Evolutionary conservation across 805 yeast species (phyloP).

Genomic region (Suhomyces pyralidae): DNA sequence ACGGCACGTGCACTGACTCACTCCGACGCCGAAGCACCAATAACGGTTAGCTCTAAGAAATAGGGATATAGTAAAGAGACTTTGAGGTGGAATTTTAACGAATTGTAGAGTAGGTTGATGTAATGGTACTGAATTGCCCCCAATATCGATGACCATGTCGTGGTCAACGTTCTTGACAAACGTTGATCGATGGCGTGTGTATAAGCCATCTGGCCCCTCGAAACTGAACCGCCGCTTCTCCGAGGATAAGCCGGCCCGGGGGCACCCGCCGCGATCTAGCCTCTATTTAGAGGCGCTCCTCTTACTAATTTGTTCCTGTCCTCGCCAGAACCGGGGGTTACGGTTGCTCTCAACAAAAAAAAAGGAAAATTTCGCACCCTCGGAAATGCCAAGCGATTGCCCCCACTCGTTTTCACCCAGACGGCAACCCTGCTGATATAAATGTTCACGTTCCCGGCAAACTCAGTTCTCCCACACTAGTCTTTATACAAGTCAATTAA

Average conservation of each 20-base stretch:
- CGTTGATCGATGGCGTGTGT: not conserved
- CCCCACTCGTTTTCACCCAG: not conserved
- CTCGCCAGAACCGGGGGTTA: not conserved
- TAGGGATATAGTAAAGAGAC: not conserved
- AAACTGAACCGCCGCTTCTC: not conserved
- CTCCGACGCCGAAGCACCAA: not conserved
- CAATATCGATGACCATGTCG: not conserved
- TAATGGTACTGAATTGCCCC: not conserved
- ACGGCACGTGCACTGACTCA: not conserved
- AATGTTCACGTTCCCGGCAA: not conserved
- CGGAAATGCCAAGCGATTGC: not conserved
- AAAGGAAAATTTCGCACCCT: slow-evolving; percentile 1
- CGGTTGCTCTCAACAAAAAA: not conserved
- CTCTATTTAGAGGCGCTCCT: not conserved
- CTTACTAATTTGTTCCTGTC: not conserved
- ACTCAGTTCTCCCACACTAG: not conserved
- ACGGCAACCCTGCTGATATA: not conserved
- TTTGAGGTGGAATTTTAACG: not conserved
- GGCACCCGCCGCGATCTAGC: not conserved
- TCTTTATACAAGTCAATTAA: not conserved
- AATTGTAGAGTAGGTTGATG: not conserved
- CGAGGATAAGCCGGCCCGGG: not conserved
- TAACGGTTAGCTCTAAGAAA: not conserved
- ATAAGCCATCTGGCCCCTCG: not conserved
- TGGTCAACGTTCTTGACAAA: not conserved